phyloP scores from a whole-genome alignment of 306 rosid species.

The Dalbergia oliveri region DNA sequence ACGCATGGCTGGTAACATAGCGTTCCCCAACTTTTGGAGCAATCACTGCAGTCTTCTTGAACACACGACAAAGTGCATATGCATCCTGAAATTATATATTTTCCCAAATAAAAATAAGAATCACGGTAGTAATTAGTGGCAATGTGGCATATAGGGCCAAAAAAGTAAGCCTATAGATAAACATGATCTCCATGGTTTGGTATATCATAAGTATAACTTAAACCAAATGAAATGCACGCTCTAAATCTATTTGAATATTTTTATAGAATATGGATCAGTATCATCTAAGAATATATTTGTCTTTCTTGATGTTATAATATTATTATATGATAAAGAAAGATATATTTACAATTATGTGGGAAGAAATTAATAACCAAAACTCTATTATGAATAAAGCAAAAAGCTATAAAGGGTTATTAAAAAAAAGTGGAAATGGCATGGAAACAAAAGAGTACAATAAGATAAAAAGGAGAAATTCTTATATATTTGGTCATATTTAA shows the following conservation, averaged over 20 bases:
- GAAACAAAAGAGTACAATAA: neutral
- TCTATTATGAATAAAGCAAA: neutral
- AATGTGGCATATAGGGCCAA: too few species aligned
- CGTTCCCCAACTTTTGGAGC: constrained; percentile 72
- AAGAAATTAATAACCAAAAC: neutral
- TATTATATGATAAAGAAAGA: too few species aligned
- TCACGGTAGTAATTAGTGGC: too few species aligned
- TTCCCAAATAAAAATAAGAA: neutral
- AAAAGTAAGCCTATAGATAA: too few species aligned
- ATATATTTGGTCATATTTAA: too few species aligned
- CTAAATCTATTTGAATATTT: too few species aligned
- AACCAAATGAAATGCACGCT: neutral
- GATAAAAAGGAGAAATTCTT: neutral
- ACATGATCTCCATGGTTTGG: too few species aligned
- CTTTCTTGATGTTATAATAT: too few species aligned
- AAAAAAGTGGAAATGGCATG: neutral
- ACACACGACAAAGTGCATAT: constrained; percentile 91
- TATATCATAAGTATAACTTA: neutral
- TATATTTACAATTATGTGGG: neutral
- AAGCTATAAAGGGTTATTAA: neutral
- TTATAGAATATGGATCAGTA: too few species aligned
- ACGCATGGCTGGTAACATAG: constrained; percentile 52
- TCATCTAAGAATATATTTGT: too few species aligned
- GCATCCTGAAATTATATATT: constrained; percentile 68
- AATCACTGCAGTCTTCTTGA: constrained; percentile 72